Percentiles rank a stretch among this genome's conserved stretches.
phyloP scores from a whole-genome alignment of 2,329 filamentous ascomycete genomes.

The Hymenoscyphus salicellus region DNA sequence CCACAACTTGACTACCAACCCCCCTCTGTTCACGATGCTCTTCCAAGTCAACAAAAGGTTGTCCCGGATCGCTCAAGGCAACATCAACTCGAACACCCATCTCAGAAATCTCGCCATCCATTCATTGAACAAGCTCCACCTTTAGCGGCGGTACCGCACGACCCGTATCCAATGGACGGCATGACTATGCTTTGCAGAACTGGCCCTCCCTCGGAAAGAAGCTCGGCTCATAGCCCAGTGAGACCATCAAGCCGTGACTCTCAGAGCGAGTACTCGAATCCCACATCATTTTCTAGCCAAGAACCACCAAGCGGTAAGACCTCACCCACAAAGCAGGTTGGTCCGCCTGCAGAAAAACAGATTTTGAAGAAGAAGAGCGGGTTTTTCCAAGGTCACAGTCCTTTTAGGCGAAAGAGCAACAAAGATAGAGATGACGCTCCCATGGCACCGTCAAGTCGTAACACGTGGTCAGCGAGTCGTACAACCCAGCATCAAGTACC shows the following conservation, averaged over 20 bases:
- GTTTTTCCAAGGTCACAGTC: constrained; percentile 90
- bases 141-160: constrained; percentile 74
- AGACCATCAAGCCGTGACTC: constrained; percentile 83
- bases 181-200: constrained; percentile 97
- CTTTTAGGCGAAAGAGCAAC: constrained; percentile 89
- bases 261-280: constrained; percentile 85
- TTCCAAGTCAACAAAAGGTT: constrained; percentile 48
- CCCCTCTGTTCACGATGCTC: constrained; percentile 40
- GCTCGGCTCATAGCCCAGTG: constrained; percentile 61
- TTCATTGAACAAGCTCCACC: constrained; percentile 47
- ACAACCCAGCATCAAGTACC: constrained; percentile 26
- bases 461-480: constrained; percentile 52
- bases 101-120: constrained; percentile 21
- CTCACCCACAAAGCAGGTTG: constrained; percentile 67
- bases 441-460: constrained; percentile 45
- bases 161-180: constrained; percentile 89
- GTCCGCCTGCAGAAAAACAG: constrained; percentile 57
- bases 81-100: constrained; percentile 24
- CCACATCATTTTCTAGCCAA: constrained; percentile 82
- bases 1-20: constrained; percentile 24
- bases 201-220: constrained; percentile 67
- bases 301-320: constrained; percentile 72
- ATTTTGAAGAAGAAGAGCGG: constrained; percentile 70
- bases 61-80: constrained; percentile 25
- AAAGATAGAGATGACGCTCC: constrained; percentile 61